Percentiles rank a stretch among this genome's conserved stretches.
phyloP scores from a whole-genome alignment of 2,329 filamentous ascomycete species.

The Aspergillus novofumigatus region DNA sequence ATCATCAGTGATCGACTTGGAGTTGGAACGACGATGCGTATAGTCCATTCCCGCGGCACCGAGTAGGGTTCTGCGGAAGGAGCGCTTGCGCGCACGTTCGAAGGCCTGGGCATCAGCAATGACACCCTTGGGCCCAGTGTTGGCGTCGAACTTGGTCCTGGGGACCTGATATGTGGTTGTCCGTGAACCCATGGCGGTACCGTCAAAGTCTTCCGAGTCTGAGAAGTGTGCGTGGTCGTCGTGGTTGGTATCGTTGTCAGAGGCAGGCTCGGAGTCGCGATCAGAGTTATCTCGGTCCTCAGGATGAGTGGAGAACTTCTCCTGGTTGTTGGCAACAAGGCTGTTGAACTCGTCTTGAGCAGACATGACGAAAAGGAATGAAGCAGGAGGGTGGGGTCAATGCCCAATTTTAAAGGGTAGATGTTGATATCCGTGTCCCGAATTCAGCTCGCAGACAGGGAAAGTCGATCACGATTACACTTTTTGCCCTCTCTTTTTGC shows the following conservation, averaged over 20 bases:
- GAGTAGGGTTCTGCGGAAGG: conserved; percentile 43
- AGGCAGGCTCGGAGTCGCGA: conserved; percentile 22
- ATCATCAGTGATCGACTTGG: conserved; percentile 19
- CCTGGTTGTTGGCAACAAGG: conserved; percentile 36
- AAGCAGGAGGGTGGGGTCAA: not conserved
- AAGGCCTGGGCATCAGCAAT: conserved; percentile 50
- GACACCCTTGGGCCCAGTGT: conserved; percentile 50
- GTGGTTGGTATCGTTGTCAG: conserved; percentile 21
- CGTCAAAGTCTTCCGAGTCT: conserved; percentile 30
- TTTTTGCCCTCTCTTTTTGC: not conserved
- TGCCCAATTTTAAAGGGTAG: conserved; percentile 2
- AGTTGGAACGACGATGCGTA: conserved; percentile 12
- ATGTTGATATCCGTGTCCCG: not conserved
- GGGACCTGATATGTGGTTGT: conserved; percentile 41
- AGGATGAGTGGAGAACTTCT: conserved; percentile 36
- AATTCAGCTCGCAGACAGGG: not conserved
- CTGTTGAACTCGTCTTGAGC: conserved; percentile 47
- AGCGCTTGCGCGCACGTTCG: conserved; percentile 45
- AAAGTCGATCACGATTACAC: not conserved
- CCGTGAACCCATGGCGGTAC: conserved; percentile 32
- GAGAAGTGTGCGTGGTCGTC: conserved; percentile 28
- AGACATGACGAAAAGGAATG: conserved; percentile 33
- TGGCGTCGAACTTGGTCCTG: conserved; percentile 44
- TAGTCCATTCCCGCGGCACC: conserved; percentile 32
- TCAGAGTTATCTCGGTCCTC: conserved; percentile 38